A percentile compares a stretch with the other conserved stretches of the same genome.
phyloP scores from a whole-genome alignment of 2,329 filamentous ascomycete species.

The Aureobasidium sp. region DNA sequence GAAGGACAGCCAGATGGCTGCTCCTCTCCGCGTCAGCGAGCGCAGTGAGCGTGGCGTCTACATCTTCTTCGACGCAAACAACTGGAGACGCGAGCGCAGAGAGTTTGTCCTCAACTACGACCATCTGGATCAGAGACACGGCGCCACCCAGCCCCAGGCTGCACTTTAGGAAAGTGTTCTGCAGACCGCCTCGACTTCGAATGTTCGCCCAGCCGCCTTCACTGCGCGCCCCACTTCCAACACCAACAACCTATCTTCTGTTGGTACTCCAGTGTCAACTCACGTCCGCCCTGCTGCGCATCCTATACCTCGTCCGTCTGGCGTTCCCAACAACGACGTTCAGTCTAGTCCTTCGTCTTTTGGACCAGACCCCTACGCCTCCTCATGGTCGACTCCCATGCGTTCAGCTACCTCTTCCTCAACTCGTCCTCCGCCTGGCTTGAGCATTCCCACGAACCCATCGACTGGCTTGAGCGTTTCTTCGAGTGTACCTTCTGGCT shows the following conservation, averaged over 20 bases:
- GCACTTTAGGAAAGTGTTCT: slow-evolving; percentile 14
- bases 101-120: slow-evolving; percentile 48
- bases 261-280: neutral
- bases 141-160: slow-evolving; percentile 15
- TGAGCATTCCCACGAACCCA: neutral
- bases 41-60: slow-evolving; percentile 47
- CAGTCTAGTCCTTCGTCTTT: neutral
- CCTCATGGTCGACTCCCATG: neutral
- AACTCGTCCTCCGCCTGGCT: neutral
- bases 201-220: neutral
- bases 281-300: neutral
- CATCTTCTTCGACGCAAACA: slow-evolving; percentile 48
- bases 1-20: slow-evolving; percentile 41
- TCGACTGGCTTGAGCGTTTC: neutral
- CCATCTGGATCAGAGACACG: slow-evolving; percentile 41
- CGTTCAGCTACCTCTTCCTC: neutral
- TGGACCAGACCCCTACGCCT: neutral
- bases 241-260: no score
- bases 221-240: neutral
- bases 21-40: slow-evolving; percentile 39
- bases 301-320: neutral
- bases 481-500: neutral
- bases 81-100: slow-evolving; percentile 46
- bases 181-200: neutral
- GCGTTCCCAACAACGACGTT: neutral